phyloP scores from a whole-genome alignment of 2,329 filamentous ascomycete species.

The Graphilbum sp. region DNA sequence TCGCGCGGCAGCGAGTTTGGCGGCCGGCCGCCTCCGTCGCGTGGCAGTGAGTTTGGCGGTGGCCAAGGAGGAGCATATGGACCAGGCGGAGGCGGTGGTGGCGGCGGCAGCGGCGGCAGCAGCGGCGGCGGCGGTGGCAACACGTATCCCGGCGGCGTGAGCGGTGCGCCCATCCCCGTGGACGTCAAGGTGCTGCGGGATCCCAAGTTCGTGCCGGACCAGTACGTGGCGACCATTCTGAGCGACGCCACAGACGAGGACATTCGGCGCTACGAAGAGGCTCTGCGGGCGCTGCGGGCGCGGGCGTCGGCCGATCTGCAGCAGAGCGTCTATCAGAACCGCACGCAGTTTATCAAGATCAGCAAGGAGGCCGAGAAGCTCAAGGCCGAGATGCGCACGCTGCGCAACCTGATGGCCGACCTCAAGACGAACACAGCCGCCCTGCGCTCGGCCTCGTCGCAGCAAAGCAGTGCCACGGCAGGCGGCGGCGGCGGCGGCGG shows the following conservation, averaged over 20 bases:
- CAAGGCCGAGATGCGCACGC: conserved; percentile 84
- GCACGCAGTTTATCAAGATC: conserved; percentile 97
- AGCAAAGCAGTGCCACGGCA: background rate
- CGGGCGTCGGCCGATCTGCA: conserved; percentile 73
- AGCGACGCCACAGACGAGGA: conserved; percentile 78
- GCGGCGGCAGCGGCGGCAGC: background rate
- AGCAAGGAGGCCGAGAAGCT: conserved; percentile 98
- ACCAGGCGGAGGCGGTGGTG: background rate
- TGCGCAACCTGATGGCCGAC: conserved; percentile 83
- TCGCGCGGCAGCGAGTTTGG: too few relatives aligned
- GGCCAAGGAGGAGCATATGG: background rate
- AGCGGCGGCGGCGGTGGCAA: background rate
- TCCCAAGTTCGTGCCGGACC: conserved; percentile 61
- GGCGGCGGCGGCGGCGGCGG: background rate
- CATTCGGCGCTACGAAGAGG: conserved; percentile 65
- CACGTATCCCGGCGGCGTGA: too few relatives aligned
- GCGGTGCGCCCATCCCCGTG: conserved; percentile 39
- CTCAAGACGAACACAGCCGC: conserved; percentile 64
- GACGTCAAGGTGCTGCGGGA: conserved; percentile 68
- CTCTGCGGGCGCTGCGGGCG: conserved; percentile 59
- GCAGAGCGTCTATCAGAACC: conserved; percentile 91
- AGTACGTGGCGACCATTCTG: conserved; percentile 59
- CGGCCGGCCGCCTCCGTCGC: conserved; percentile 35
- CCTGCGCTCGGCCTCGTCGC: conserved; percentile 38
- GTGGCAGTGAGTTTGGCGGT: conserved; percentile 19